These are phyloP conservation scores for Gyromitra esculenta DNA, from an alignment of 2,329 filamentous ascomycete species.

Conservation along the genomic window DNA sequence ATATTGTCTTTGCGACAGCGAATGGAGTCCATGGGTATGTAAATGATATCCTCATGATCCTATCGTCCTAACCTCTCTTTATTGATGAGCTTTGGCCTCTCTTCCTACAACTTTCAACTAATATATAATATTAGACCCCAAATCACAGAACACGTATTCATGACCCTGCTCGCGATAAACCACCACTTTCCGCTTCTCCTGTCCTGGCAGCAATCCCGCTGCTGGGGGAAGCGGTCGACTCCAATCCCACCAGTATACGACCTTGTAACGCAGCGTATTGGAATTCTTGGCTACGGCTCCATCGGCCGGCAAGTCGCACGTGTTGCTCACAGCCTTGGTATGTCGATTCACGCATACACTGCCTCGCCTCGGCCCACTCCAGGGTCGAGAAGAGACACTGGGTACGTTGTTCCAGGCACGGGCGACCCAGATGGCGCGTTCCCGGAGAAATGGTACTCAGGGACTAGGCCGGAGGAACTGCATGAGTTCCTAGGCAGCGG, in stretches of 20 bases:
- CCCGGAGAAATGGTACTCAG: slow-evolving; percentile 67
- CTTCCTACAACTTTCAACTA: background rate
- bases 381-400: slow-evolving; percentile 70
- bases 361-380: slow-evolving; percentile 74
- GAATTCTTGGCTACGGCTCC: slow-evolving; percentile 66
- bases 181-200: slow-evolving; percentile 53
- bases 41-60: too few relatives aligned
- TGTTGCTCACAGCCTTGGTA: slow-evolving; percentile 72
- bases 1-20: slow-evolving; percentile 66
- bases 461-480: slow-evolving; percentile 60
- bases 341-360: slow-evolving; percentile 79
- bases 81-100: background rate
- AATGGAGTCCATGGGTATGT: slow-evolving; percentile 67
- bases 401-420: slow-evolving; percentile 75
- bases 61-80: background rate
- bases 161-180: slow-evolving; percentile 46
- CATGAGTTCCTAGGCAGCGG: slow-evolving; percentile 60
- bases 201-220: slow-evolving; percentile 51
- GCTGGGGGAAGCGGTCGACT: slow-evolving; percentile 32
- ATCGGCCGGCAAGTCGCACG: slow-evolving; percentile 68
- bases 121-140: slow-evolving; percentile 37
- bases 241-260: slow-evolving; percentile 29
- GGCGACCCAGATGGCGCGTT: slow-evolving; percentile 66
- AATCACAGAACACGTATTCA: slow-evolving; percentile 55
- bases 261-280: slow-evolving; percentile 53